phyloP scores from a whole-genome alignment of 345 rosid genomes.

The Gossypium bickii region DNA sequence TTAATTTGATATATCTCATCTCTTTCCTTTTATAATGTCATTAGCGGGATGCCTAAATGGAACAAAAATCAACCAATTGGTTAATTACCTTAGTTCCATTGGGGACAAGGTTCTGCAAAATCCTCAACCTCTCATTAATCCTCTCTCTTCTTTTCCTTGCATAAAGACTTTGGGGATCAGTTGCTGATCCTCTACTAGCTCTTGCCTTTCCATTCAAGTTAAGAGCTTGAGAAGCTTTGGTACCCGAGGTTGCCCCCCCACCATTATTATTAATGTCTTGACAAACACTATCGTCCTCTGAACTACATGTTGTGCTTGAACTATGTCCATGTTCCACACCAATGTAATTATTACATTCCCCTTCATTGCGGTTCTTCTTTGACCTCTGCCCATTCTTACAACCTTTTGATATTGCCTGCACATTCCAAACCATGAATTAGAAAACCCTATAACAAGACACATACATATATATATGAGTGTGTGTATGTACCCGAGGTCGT shows the following conservation, averaged over 20 bases:
- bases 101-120: conserved; percentile 84
- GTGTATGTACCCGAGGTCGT: conserved; percentile 21
- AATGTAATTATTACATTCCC: conserved; percentile 26
- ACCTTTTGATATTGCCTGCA: conserved; percentile 25
- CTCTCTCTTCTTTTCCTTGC: conserved; percentile 91
- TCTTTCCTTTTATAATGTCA: too few relatives aligned
- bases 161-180: conserved; percentile 94
- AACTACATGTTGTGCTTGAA: conserved; percentile 41
- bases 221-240: conserved; percentile 32
- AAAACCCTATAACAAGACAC: not conserved
- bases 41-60: too few relatives aligned
- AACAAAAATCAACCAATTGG: too few relatives aligned
- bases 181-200: conserved; percentile 75
- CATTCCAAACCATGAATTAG: not conserved
- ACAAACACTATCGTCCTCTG: conserved; percentile 64
- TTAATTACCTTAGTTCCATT: conserved; percentile 73
- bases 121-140: conserved; percentile 73
- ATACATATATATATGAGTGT: not conserved
- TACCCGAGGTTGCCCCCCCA: conserved; percentile 19
- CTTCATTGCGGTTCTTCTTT: conserved; percentile 37
- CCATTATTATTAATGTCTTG: conserved; percentile 24
- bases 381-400: conserved; percentile 24
- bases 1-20: too few relatives aligned
- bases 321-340: conserved; percentile 45
- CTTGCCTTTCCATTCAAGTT: conserved; percentile 59